Evolutionary conservation across 163 green algal genomes (phyloP), one percentile per base, ranked within the genome.

Genomic region (Scenedesmus sp.): DNA sequence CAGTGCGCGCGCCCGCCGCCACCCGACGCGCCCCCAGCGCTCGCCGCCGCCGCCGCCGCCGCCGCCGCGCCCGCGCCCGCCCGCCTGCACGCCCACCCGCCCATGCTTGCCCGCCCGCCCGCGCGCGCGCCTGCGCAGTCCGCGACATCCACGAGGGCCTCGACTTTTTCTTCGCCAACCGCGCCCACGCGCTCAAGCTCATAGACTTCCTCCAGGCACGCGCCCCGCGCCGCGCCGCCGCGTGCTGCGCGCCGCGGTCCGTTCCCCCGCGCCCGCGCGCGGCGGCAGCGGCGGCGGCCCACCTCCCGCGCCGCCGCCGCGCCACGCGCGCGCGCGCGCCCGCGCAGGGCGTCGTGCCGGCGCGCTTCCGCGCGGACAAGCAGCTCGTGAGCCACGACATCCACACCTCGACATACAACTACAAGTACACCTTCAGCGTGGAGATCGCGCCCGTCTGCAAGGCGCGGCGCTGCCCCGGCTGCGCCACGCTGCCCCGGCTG

Each of bases 401-500:
- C 15, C 92, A 99, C 85, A 94, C 89, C 45, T 93, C 89, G 74
- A 95, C 85, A 6, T 99, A 99, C 92, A 98, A 98, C 89, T 99
- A 99, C 93, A 98, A 98, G 88, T 98, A 96, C 92, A 99, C 96
- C 7, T 99, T 99, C 85, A 92, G 82, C 5, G 91, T 97, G 4
- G 96, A 99, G 87, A 97, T 99, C 44, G 94, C 92, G 42, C 95
- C 95, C 33, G 83, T 98, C 28, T 98, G 94, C 89, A 96, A 94
- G 88, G 91, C 93, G 72, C 1, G 70, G 2, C 36, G 60, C 28
- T 13, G 3, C 14, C 33, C 11, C 4, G 18, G 4, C 14, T 63
- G 48, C 51, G 31, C 2, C 15, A 24, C n/a, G 62, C 39, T 57
- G 26, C 0, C 6, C 76, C 17, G n/a, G 1, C n/a, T 26, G 18